These are phyloP conservation scores for Aspergillus proliferans DNA, from an alignment of 2,329 filamentous ascomycete species.

Conservation along the genomic window DNA sequence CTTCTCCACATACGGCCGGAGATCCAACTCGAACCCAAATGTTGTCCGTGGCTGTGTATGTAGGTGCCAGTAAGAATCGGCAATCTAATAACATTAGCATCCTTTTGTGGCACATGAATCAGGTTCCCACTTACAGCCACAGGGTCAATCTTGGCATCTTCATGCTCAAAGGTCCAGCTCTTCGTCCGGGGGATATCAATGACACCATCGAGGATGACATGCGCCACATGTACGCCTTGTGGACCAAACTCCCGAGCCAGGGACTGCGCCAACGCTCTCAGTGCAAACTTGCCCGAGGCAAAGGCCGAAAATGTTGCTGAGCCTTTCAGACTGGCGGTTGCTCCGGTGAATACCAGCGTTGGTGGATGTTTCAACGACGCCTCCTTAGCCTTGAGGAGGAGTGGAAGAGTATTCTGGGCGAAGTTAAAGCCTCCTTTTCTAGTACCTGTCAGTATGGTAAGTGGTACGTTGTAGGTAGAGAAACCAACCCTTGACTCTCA, in stretches of 20 bases:
- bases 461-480: neutral
- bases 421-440: slow-evolving; percentile 66
- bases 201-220: slow-evolving; percentile 75
- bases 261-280: slow-evolving; percentile 66
- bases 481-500: slow-evolving; percentile 44
- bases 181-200: slow-evolving; percentile 74
- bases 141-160: slow-evolving; percentile 65
- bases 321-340: slow-evolving; percentile 71
- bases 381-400: slow-evolving; percentile 56
- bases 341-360: slow-evolving; percentile 77
- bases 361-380: slow-evolving; percentile 56
- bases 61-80: slow-evolving; percentile 77
- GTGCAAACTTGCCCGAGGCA: slow-evolving; percentile 72
- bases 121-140: slow-evolving; percentile 56
- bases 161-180: slow-evolving; percentile 50
- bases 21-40: slow-evolving; percentile 76
- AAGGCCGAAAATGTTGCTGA: slow-evolving; percentile 65
- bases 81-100: slow-evolving; percentile 55
- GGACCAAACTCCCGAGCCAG: slow-evolving; percentile 80
- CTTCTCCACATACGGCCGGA: slow-evolving; percentile 76
- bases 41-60: slow-evolving; percentile 73
- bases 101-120: neutral
- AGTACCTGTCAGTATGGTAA: neutral
- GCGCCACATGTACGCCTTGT: slow-evolving; percentile 73
- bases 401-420: slow-evolving; percentile 63